A percentile compares a stretch with the other conserved stretches of the same genome.
These are phyloP conservation scores for Cadophora sp. DNA, from an alignment of 2,329 filamentous ascomycete genomes.

Conservation along the genomic window DNA sequence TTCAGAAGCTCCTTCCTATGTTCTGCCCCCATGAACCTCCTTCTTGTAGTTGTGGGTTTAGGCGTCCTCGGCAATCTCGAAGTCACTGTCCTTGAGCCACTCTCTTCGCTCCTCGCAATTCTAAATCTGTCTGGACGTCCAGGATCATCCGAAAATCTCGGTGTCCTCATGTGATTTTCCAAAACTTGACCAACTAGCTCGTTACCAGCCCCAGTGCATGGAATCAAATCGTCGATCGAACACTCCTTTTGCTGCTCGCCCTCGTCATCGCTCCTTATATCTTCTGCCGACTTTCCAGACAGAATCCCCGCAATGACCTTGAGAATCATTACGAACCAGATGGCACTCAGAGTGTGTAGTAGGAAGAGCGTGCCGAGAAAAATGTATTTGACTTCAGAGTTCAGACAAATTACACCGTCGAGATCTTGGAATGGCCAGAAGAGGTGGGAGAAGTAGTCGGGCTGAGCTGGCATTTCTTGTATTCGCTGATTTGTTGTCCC, in stretches of 20 bases:
- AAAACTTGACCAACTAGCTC: not conserved
- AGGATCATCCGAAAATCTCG: too few species aligned
- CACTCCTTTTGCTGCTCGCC: not conserved
- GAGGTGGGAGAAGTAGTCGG: not conserved
- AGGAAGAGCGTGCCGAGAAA: slow-evolving; percentile 4
- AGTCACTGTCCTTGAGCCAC: not conserved
- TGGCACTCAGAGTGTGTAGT: not conserved
- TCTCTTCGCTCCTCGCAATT: not conserved
- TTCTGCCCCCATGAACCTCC: not conserved
- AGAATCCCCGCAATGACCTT: not conserved
- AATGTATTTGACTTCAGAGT: not conserved
- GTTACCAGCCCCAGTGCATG: not conserved
- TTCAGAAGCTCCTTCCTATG: not conserved
- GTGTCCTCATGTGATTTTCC: not conserved
- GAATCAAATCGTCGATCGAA: not conserved
- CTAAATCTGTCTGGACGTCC: too few species aligned
- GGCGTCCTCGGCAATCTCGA: not conserved
- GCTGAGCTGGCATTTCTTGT: not conserved
- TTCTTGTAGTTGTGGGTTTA: not conserved
- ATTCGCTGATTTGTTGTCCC: not conserved
- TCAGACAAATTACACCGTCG: not conserved
- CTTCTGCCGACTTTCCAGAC: not conserved
- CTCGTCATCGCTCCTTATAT: not conserved
- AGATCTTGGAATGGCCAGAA: slow-evolving; percentile 8
- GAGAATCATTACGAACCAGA: slow-evolving; percentile 5